Conservation (phyloP, 805 yeast species). For the Candida sphagnicola region DNA sequence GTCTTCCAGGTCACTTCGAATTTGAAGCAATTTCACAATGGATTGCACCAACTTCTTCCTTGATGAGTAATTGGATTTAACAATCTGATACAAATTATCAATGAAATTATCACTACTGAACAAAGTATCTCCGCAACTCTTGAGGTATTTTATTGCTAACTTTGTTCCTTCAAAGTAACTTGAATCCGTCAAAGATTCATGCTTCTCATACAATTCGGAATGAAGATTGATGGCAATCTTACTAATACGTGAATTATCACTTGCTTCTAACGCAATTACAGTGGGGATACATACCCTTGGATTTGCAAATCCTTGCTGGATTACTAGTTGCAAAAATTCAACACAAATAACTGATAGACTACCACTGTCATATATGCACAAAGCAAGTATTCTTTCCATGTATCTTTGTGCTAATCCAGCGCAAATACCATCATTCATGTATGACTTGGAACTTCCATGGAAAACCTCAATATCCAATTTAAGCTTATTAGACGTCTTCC, state of each 20-base stretch:
- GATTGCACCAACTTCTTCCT: constrained; percentile 39
- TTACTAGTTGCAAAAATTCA: constrained; percentile 50
- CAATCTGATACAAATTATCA: constrained; percentile 36
- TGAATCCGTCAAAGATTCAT: constrained; percentile 68
- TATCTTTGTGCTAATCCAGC: constrained; percentile 69
- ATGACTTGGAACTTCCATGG: constrained; percentile 47
- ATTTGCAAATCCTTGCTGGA: constrained; percentile 66
- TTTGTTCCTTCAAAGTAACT: constrained; percentile 61
- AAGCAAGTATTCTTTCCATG: constrained; percentile 41
- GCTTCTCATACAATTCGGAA: constrained; percentile 52
- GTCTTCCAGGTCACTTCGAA: constrained; percentile 10
- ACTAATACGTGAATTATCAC: constrained; percentile 40
- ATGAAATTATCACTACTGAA: constrained; percentile 32
- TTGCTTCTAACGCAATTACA: constrained; percentile 63
- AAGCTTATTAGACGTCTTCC: constrained; percentile 15
- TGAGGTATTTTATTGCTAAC: constrained; percentile 46
- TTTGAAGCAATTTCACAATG: constrained; percentile 14
- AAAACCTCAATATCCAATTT: constrained; percentile 47
- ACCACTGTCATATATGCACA: constrained; percentile 46
- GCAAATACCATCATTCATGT: constrained; percentile 66
- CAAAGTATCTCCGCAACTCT: constrained; percentile 17
- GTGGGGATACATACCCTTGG: constrained; percentile 71
- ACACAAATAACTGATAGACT: constrained; percentile 49
- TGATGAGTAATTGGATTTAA: constrained; percentile 34
- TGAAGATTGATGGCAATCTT: constrained; percentile 52